Conservation (phyloP, 768 basidiomycete species). For the Phlebiopsis gigantea region DNA sequence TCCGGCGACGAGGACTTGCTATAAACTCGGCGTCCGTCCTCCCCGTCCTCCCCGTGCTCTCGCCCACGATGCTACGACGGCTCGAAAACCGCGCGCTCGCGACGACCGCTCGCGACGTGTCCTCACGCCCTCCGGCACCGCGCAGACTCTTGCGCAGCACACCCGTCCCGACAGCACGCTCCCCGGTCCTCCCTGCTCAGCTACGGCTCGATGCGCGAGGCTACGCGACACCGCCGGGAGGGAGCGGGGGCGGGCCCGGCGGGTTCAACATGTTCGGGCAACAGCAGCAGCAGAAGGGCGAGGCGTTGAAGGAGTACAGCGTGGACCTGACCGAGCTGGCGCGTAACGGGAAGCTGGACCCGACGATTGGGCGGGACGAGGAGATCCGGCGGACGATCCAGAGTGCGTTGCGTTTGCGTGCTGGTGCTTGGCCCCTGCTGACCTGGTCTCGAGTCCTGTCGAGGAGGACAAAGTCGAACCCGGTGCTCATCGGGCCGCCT, state of each 20-base stretch:
- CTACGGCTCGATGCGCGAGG: constrained; percentile 20
- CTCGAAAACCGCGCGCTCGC: neutral
- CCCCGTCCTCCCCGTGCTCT: neutral
- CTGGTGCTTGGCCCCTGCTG: neutral
- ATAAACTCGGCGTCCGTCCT: neutral
- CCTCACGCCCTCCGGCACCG: neutral
- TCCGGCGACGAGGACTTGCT: neutral
- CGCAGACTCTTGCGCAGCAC: neutral
- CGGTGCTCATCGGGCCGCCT: constrained; percentile 81
- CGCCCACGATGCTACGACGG: neutral
- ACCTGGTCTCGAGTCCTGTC: constrained; percentile 55
- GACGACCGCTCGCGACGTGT: neutral
- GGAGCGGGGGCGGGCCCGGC: constrained; percentile 52
- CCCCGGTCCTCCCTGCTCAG: neutral
- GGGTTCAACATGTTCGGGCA: constrained; percentile 38
- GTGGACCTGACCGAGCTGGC: constrained; percentile 83
- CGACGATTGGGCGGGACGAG: constrained; percentile 85
- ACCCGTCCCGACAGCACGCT: neutral
- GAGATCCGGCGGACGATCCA: constrained; percentile 91
- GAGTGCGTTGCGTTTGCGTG: constrained; percentile 42
- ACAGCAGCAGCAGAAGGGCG: constrained; percentile 71
- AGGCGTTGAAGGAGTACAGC: constrained; percentile 85
- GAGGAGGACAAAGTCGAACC: constrained; percentile 87
- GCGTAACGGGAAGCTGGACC: constrained; percentile 80
- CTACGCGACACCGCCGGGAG: constrained; percentile 46